These are phyloP conservation scores for Curvularia verruculosa DNA, from an alignment of 2,329 filamentous ascomycete genomes.

Conservation along the genomic window DNA sequence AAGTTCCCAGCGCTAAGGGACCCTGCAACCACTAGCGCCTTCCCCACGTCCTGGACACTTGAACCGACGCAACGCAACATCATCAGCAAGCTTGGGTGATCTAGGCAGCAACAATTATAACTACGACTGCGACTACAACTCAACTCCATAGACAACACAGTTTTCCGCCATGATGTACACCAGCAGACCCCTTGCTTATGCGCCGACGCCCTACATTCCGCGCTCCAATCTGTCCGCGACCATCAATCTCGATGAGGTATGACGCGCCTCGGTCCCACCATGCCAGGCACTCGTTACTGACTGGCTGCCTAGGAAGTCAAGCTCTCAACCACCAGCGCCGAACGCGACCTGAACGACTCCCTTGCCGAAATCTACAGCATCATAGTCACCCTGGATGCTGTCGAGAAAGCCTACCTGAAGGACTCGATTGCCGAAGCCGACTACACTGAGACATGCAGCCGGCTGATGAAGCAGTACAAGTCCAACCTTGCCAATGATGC, in stretches of 20 bases:
- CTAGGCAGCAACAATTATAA: background rate
- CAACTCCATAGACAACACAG: background rate
- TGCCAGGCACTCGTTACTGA: constrained; percentile 19
- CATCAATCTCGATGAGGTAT: constrained; percentile 90
- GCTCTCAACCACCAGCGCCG: constrained; percentile 81
- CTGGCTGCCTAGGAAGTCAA: constrained; percentile 76
- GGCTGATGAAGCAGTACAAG: constrained; percentile 94
- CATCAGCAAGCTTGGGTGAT: constrained; percentile 9
- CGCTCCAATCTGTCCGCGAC: constrained; percentile 82
- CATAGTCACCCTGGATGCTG: constrained; percentile 89
- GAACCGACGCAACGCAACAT: constrained; percentile 17
- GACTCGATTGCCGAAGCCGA: constrained; percentile 90
- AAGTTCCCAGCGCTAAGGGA: constrained; percentile 30
- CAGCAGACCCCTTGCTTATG: constrained; percentile 72
- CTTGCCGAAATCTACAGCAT: constrained; percentile 98
- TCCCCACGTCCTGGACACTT: constrained; percentile 27
- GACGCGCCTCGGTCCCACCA: constrained; percentile 1
- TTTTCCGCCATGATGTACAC: constrained; percentile 50
- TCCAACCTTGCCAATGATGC: constrained; percentile 89
- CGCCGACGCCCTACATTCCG: constrained; percentile 88
- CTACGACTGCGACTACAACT: background rate
- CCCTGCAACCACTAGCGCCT: constrained; percentile 27
- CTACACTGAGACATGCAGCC: constrained; percentile 95
- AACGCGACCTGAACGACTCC: constrained; percentile 93
- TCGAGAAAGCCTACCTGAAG: constrained; percentile 96